These are phyloP conservation scores for Brasenia schreberi DNA, from an alignment of 164 flowering plant species.

Conservation along the genomic window DNA sequence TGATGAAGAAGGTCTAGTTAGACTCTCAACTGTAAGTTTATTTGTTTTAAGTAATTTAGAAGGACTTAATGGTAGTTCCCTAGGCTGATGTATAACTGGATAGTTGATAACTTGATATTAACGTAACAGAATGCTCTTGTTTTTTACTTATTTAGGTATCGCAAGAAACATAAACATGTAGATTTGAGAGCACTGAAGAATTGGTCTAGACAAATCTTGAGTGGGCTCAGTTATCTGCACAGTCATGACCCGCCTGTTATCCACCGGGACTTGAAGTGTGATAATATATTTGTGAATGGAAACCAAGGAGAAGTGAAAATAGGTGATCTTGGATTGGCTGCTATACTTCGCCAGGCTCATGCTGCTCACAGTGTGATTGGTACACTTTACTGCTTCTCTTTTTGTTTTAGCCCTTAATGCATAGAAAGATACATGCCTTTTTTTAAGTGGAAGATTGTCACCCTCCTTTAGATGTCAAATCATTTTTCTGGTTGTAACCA, in stretches of 20 bases:
- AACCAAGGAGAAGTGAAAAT: slow-evolving; percentile 95
- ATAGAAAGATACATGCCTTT: not conserved
- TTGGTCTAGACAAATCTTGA: slow-evolving; percentile 93
- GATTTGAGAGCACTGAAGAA: slow-evolving; percentile 88
- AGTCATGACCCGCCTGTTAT: slow-evolving; percentile 88
- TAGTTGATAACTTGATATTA: too few relatives aligned
- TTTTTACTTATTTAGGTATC: slow-evolving; percentile 37
- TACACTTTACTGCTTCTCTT: slow-evolving; percentile 11
- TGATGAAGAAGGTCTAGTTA: too few relatives aligned
- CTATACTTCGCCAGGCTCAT: slow-evolving; percentile 58
- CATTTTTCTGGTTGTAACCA: not conserved
- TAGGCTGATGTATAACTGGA: too few relatives aligned
- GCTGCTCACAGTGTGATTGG: slow-evolving; percentile 95
- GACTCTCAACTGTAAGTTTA: too few relatives aligned
- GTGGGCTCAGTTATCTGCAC: slow-evolving; percentile 81
- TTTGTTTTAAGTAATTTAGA: too few relatives aligned
- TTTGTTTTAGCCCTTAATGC: not conserved
- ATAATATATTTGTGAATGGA: slow-evolving; percentile 90
- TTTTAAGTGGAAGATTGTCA: not conserved
- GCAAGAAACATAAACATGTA: slow-evolving; percentile 85
- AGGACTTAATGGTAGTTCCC: too few relatives aligned
- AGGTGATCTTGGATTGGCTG: slow-evolving; percentile 88
- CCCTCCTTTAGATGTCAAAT: not conserved
- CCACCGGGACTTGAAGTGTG: slow-evolving; percentile 92
- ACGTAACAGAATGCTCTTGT: not conserved